Evolutionary conservation across 164 flowering plant species (phyloP), one percentile per base, ranked within the genome.

Genomic region (Nymphaea colorata): DNA sequence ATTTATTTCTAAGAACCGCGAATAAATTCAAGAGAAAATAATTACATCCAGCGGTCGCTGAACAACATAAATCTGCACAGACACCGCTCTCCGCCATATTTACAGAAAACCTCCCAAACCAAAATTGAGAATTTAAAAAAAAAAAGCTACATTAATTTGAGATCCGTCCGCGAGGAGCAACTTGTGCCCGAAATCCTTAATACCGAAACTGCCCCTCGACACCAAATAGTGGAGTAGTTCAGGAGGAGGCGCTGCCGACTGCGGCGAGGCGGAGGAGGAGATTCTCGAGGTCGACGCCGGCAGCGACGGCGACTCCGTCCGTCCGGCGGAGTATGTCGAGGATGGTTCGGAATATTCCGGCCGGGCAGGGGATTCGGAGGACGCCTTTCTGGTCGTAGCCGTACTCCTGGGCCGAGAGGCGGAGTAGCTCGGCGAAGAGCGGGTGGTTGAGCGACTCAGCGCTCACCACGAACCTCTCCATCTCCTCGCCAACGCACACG

Each of bases 301-400:
- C 57, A 5, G 12, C 57, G 57, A 55, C 18, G 3, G 43, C 77
- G 6, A 59, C 75, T 3, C 83, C 90, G 55, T 74, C 76, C 0
- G 82, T 79, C 59, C 57, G 8, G 57, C 57, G 3, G 57, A 89
- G 72, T 0, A 84, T 80, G 43, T 87, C 89, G 18, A 91, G 77
- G 64, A 87, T 84, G 6, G 89, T 79, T 76, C 88, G 87, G 74
- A 93, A 93, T 36, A 85, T 77, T 45, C 80, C 47, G n/a, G 88
- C 98, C 67, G 80, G 82, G 57, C 98, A 93, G 3, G 98, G 96
- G 67, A 90, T 90, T 42, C 85, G 80, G 15, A 93, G 82, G 18
- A 82, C 98, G 14, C 98, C 97, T 45, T 84, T 75, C 78, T 93
- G 98, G 66, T 87, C 96, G 82, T 90, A 93, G 4, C 98, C 98